phyloP scores from a whole-genome alignment of 192 early-diverging fungal species.

The Diversispora eburnea region DNA sequence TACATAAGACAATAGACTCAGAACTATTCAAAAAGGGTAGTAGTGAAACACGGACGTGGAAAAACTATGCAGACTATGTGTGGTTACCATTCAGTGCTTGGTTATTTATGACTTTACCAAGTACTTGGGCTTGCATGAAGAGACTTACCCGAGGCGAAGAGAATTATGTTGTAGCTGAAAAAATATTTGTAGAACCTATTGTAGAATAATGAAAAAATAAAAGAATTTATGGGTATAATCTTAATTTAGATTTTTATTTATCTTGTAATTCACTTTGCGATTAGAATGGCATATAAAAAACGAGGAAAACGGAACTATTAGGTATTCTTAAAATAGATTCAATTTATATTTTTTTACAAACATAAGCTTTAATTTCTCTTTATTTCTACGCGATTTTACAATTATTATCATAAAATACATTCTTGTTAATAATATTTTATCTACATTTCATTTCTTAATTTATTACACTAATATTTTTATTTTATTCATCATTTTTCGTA shows the following conservation, averaged over 20 bases:
- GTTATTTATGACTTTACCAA: constrained; percentile 51
- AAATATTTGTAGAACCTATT: constrained; percentile 30
- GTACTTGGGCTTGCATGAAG: constrained; percentile 44
- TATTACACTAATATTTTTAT: no score
- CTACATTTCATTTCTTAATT: no score
- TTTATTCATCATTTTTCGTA: no score
- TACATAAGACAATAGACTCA: constrained; percentile 41
- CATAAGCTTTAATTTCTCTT: no score
- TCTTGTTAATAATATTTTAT: no score
- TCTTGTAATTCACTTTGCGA: no score
- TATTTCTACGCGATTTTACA: no score
- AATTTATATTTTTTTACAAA: no score
- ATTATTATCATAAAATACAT: no score
- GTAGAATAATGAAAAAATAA: background rate
- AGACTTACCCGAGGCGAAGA: constrained; percentile 34
- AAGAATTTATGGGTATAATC: background rate
- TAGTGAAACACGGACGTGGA: constrained; percentile 39
- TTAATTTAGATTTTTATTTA: background rate
- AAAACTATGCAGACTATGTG: constrained; percentile 37
- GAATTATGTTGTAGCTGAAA: constrained; percentile 41
- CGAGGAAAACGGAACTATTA: no score
- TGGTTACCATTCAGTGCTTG: constrained; percentile 45
- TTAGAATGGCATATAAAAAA: no score
- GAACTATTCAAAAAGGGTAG: constrained; percentile 40
- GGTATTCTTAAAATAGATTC: no score